Base-by-base conservation (phyloP, 345 rosid genomes). In the Anacardium occidentale region DNA sequence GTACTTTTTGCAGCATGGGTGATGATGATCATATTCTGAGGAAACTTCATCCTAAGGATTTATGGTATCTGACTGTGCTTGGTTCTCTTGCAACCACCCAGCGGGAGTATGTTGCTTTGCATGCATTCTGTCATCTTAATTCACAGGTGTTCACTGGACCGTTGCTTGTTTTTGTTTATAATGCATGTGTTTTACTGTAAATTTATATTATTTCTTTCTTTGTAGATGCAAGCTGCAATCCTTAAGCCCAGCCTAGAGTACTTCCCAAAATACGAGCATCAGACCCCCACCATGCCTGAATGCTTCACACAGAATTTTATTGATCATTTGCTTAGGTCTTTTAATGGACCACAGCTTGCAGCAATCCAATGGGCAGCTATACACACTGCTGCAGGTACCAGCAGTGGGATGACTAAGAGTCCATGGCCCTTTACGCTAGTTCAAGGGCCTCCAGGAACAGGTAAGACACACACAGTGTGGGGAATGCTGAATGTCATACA, bases 341-440 rank as follows among this genome's bases (percentile, higher is more conserved):
- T 95, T 78, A 95, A 95, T 62, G 89, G 82, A 12, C 99, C 99
- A 44, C 99, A 95, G 83, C 85, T 95, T 67, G 90, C 88, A 45
- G 98, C 99, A 73, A 95, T 95, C 64, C 93, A 92, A 57, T 92
- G 98, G 99, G 99, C 99, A 69, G 99, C 99, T 53, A 95, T 84
- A 81, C 99, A 95, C 75, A 95, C 99, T 17, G 99, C 98, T 80
- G 99, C 99, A 60, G 99, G 99, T 79, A 95, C 98, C 44, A 88
- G 90, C 70, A 92, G 97, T 73, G 92, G 92, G 62, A 69, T 64
- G 47, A 77, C 92, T 53, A 92, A 92, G 89, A 88, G 85, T 73
- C 99, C 99, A 14, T 92, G 99, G 99, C 99, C 99, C 47, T 95
- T 95, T 62, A 95, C 99, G 52, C 98, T 95, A 68, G 99, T 95